Percentiles rank a stretch among this genome's conserved stretches.
phyloP scores from a whole-genome alignment of 73 alveolate species.

The Tetrahymena thermophila region DNA sequence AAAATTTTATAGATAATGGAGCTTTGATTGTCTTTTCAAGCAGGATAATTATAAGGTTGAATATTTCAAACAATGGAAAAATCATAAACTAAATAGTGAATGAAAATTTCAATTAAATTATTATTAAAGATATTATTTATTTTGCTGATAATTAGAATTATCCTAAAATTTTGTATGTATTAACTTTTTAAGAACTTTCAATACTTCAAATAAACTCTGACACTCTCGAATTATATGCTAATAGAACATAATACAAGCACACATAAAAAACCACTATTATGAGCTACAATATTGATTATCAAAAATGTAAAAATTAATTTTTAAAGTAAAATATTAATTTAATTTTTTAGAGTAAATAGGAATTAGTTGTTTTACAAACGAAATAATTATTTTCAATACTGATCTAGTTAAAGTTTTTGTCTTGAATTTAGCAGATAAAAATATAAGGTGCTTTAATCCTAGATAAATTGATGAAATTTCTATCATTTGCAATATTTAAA shows the following conservation, averaged over 20 bases:
- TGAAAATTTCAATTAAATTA: neutral
- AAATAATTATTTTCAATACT: neutral
- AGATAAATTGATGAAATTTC: neutral
- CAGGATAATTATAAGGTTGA: neutral
- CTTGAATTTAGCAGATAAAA: neutral
- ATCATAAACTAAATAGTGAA: neutral
- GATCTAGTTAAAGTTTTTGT: neutral
- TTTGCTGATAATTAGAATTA: neutral
- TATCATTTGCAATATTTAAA: neutral
- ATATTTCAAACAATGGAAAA: neutral
- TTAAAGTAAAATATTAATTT: neutral
- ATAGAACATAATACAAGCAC: neutral
- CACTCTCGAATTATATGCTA: neutral
- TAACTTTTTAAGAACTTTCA: neutral
- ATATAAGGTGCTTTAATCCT: neutral
- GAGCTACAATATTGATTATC: neutral
- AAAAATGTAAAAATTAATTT: neutral
- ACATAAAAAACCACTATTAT: neutral
- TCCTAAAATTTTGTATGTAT: neutral
- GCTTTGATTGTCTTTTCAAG: neutral
- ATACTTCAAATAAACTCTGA: neutral
- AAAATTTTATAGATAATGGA: neutral
- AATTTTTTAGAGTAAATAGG: neutral
- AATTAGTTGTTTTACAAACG: neutral
- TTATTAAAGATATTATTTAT: neutral